Evolutionary conservation across 176 grass and related monocot species (phyloP), one percentile per base, ranked within the genome.

Genomic region (Dendrocalamus sinicus): DNA sequence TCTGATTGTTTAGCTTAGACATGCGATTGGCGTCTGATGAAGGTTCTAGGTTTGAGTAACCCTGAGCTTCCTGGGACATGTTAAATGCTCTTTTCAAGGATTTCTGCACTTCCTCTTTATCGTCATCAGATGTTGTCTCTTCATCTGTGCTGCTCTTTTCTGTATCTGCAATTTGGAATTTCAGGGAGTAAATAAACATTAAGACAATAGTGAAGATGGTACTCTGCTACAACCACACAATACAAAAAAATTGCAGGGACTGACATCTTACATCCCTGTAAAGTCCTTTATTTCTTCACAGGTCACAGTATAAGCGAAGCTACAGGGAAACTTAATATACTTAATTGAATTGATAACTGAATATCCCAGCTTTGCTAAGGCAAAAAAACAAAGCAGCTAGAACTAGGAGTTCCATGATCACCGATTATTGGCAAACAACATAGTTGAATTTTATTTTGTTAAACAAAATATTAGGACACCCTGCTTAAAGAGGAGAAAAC

Each of bases 121-220:
- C 26, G 1, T 58, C 30, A 67, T 66, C 61, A n/a, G 83, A 57
- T 43, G 60, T 12, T 1, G 15, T 20, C 15, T 79, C 67, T 67
- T 79, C 75, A 66, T 63, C 45, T 26, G 81, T 67, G 24, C 23
- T 28, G 26, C 82, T 75, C 26, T 22, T 26, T 32, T 43, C 40
- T 73, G 54, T 80, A 53, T 62, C 89, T 91, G 80, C 81, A 78
- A 74, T 58, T 54, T 51, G 22, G 17, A 41, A 59, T 41, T 43
- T 77, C 20, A 65, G 20, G 58, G 19, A 76, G 65, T n/a, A 41
- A 77, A 58, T 52, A 76, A 76, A 59, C 16, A 71, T 71, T 41
- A n/a, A 77, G 41, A 83, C 7, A 52, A 60, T 26, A 72, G 23
- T 16, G 5, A 70, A 53, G 35, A 72, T 78, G 48, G 15, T 52